Conservation (phyloP, 2,329 filamentous ascomycete species). For the Rosellinia necatrix region DNA sequence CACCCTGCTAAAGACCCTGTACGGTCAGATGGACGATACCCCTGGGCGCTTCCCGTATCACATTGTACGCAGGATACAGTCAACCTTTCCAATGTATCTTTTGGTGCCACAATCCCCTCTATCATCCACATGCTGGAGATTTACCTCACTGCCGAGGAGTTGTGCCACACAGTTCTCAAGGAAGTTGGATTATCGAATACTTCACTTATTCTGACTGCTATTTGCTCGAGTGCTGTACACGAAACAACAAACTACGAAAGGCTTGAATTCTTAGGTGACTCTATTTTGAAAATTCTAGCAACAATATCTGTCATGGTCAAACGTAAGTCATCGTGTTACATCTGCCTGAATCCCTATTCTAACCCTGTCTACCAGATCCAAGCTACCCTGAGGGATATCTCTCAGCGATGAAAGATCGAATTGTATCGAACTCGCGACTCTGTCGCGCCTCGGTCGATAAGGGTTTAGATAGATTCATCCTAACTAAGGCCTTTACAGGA, state of each 20-base stretch:
- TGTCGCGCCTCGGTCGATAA: slow-evolving; percentile 64
- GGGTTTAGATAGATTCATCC: slow-evolving; percentile 74
- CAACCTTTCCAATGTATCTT: slow-evolving; percentile 49
- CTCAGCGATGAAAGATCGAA: slow-evolving; percentile 66
- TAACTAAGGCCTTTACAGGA: slow-evolving; percentile 69
- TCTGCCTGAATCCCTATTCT: slow-evolving; percentile 10
- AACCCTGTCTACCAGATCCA: slow-evolving; percentile 51
- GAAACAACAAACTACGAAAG: slow-evolving; percentile 75
- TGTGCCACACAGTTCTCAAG: slow-evolving; percentile 60
- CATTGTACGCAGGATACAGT: slow-evolving; percentile 57
- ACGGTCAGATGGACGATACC: slow-evolving; percentile 47
- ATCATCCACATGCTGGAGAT: slow-evolving; percentile 73
- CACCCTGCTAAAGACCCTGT: slow-evolving; percentile 42
- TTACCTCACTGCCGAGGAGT: slow-evolving; percentile 62
- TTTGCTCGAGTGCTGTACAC: slow-evolving; percentile 66
- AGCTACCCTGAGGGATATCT: slow-evolving; percentile 79
- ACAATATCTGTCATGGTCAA: slow-evolving; percentile 65
- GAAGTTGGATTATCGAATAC: slow-evolving; percentile 59
- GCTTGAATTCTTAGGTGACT: slow-evolving; percentile 86
- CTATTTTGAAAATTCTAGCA: slow-evolving; percentile 75
- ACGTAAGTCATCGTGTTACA: slow-evolving; percentile 45
- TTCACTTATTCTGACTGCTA: slow-evolving; percentile 67
- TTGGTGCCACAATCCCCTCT: slow-evolving; percentile 71
- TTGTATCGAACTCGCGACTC: slow-evolving; percentile 78
- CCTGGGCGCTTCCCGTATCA: slow-evolving; percentile 49